Evolutionary conservation across 2,329 filamentous ascomycete genomes (phyloP).

Genomic region (Phoma sp.): DNA sequence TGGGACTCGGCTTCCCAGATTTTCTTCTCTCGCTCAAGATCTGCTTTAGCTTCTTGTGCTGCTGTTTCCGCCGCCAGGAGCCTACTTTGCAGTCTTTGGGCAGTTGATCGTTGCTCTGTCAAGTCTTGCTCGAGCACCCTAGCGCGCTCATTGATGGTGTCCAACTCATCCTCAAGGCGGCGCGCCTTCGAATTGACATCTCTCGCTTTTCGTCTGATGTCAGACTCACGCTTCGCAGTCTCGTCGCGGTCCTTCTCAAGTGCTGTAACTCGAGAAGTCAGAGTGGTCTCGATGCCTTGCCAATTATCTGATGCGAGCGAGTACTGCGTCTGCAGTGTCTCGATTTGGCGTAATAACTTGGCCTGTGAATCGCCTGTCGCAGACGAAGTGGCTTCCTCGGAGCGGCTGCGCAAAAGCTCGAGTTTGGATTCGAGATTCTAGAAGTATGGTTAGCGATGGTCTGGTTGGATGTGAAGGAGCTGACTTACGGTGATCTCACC

Average conservation of each 20-base stretch:
- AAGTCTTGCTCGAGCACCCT: constrained; percentile 70
- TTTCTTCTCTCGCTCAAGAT: constrained; percentile 66
- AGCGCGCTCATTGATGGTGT: constrained; percentile 69
- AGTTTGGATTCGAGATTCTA: constrained; percentile 85
- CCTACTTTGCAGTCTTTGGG: constrained; percentile 69
- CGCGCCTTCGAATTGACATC: constrained; percentile 76
- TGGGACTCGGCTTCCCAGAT: constrained; percentile 62
- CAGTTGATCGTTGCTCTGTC: constrained; percentile 62
- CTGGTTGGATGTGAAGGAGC: neutral
- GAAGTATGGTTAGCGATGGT: constrained; percentile 26
- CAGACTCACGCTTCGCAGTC: constrained; percentile 78
- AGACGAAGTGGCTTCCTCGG: constrained; percentile 88
- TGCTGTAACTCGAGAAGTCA: constrained; percentile 76
- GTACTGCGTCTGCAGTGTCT: constrained; percentile 95
- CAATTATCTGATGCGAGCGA: constrained; percentile 94
- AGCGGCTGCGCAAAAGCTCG: constrained; percentile 81
- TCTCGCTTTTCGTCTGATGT: constrained; percentile 86
- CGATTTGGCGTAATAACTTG: constrained; percentile 90
- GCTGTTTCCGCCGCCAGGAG: constrained; percentile 69
- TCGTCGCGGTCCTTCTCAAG: constrained; percentile 94
- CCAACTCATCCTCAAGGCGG: constrained; percentile 81
- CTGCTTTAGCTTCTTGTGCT: constrained; percentile 63
- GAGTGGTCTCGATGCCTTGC: constrained; percentile 90
- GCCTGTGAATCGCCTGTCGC: constrained; percentile 82
- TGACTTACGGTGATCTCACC: constrained; percentile 67